These are phyloP conservation scores for Penicillium turbatum DNA, from an alignment of 495 filamentous ascomycete genomes.

Conservation along the genomic window DNA sequence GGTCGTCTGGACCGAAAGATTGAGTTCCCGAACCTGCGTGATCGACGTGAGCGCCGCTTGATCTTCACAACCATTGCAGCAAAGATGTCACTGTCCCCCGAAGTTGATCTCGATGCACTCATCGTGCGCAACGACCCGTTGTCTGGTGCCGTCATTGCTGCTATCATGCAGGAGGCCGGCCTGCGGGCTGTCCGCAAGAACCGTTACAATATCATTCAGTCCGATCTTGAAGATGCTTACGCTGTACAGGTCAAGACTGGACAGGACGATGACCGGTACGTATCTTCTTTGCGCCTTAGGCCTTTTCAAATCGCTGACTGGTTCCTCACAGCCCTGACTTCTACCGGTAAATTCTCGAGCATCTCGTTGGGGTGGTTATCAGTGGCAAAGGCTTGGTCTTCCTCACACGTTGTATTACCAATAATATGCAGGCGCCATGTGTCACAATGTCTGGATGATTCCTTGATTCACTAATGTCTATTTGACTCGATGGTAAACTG, in stretches of 20 bases:
- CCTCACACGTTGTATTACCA: slow-evolving; percentile 38
- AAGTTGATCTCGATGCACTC: slow-evolving; percentile 91
- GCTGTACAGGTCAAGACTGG: slow-evolving; percentile 89
- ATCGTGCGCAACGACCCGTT: slow-evolving; percentile 96
- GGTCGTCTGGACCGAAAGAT: slow-evolving; percentile 97
- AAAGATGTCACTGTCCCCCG: slow-evolving; percentile 94
- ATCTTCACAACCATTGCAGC: slow-evolving; percentile 95
- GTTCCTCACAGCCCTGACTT: slow-evolving; percentile 47
- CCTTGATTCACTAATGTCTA: not conserved
- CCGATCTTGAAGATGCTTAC: slow-evolving; percentile 93
- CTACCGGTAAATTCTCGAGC: slow-evolving; percentile 43
- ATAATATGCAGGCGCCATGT: slow-evolving; percentile 28
- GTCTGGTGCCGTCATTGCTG: slow-evolving; percentile 92
- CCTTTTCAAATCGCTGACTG: slow-evolving; percentile 15
- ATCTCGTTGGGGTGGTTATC: slow-evolving; percentile 7
- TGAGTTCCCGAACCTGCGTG: slow-evolving; percentile 88
- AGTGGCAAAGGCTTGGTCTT: slow-evolving; percentile 25
- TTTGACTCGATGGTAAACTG: not conserved
- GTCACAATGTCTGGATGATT: slow-evolving; percentile 20
- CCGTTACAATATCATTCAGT: slow-evolving; percentile 96
- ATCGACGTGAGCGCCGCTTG: slow-evolving; percentile 86
- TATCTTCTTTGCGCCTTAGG: slow-evolving; percentile 6
- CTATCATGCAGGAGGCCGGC: slow-evolving; percentile 98
- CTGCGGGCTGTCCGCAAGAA: slow-evolving; percentile 96
- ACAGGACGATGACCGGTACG: slow-evolving; percentile 60